Evolutionary conservation across 768 basidiomycete genomes (phyloP), one percentile per base, ranked within the genome.

Genomic region (Mycena galericulata): DNA sequence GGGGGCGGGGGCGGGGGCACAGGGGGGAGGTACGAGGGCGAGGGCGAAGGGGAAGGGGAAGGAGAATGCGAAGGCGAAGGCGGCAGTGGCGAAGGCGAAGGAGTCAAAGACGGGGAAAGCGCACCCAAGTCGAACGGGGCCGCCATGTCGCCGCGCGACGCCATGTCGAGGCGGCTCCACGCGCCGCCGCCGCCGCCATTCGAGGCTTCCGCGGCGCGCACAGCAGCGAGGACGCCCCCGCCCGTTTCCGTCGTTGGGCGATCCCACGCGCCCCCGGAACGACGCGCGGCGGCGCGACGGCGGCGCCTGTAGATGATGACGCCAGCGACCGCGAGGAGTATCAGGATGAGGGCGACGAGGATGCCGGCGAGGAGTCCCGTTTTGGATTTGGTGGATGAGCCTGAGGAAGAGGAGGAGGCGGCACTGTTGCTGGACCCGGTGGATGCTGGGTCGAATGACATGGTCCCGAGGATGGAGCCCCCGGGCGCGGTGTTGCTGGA

Each of bases 141-240:
- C 38, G 58, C 30, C 50, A 56, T 43, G 68, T 69, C 68, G 22
- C 62, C 62, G 38, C 65, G 64, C 65, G 69, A 70, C 9, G 69
- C 64, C 61, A 64, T 60, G 46, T 67, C 70, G 36, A 71, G 66
- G 29, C 65, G 65, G 51, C 70, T 67, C 70, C 70, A 71, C 24
- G 65, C 61, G 47, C 70, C 70, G 26, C 47, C 45, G 18, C 24
- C 61, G 47, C 70, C 70, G 26, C 47, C 45, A 12, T n/a, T 24
- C 20, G 40, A n/a, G 26, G 50, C 29, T 11, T 26, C 43, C 40
- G 49, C 47, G 29, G 24, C 30, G 20, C 46, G 59, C 46, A 50
- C 26, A 22, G 59, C 22, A 14, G 59, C 59, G 6, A 34, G 34
- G 18, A 49, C 59, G 4, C 40, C 41, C 2, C 40, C 40, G 40